These are phyloP conservation scores for Aspergillus biplanus DNA, from an alignment of 495 filamentous ascomycete species.

Conservation along the genomic window DNA sequence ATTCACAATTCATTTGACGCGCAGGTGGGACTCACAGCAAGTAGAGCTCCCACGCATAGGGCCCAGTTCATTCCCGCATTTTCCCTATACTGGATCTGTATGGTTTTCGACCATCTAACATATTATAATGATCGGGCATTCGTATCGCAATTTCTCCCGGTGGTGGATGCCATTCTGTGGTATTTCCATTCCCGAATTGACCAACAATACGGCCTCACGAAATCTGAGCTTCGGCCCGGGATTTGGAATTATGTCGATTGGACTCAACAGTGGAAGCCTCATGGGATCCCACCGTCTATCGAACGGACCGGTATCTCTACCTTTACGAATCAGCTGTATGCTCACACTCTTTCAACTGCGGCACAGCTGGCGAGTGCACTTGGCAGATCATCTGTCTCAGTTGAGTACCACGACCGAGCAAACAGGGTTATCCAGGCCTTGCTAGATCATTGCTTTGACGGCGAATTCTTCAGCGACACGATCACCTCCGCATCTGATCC, in stretches of 20 bases:
- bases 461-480: neutral
- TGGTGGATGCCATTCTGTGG: neutral
- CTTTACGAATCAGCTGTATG: neutral
- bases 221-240: neutral
- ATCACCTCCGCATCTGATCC: neutral
- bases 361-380: neutral
- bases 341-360: neutral
- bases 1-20: neutral
- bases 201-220: neutral
- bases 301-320: neutral
- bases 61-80: neutral
- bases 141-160: neutral
- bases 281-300: neutral
- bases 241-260: constrained; percentile 4
- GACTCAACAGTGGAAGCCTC: neutral
- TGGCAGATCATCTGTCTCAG: neutral
- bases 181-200: neutral
- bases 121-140: neutral
- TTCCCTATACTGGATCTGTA: neutral
- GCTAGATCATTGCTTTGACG: neutral
- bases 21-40: neutral
- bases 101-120: neutral
- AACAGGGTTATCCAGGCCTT: neutral
- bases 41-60: neutral
- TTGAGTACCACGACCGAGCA: neutral